Evolutionary conservation across 768 basidiomycete genomes (phyloP), one percentile per base, ranked within the genome.

Genomic region (Rhizopogon salebrosus): DNA sequence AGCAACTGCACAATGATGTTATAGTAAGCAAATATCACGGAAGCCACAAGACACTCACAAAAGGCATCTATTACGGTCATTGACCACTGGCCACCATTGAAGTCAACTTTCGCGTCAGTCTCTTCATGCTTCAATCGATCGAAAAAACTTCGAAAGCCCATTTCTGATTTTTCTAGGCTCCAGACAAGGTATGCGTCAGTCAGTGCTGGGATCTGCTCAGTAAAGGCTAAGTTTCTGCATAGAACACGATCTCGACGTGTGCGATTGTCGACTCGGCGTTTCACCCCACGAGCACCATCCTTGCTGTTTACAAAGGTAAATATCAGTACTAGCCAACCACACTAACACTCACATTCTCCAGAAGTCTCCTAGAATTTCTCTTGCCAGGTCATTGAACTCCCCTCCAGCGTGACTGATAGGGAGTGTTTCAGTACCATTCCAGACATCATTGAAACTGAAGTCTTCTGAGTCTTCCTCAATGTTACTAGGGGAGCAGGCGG

Each of bases 361-460:
- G 13, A 51, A 31, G 23, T 54, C 53, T 9, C 50, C 26, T 24
- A 31, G n/a, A 6, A 51, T 6, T 5, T 54, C 22, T 39, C 40
- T 24, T 23, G 53, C 24, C 9, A 54, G 49, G 20, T 31, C 49
- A 22, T 14, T 29, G 20, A 54, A 54, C 48, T 54, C 37, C 3
- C 53, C 53, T 14, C 53, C 53, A 36, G 51, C 53, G 18, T 54
- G 53, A 9, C 53, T 54, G 36, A 51, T 51, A 6, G 29, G 6
- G 2, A 54, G 16, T 6, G 22, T 6, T 2, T 54, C 50, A 0
- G 35, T 40, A 1, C 53, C 53, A 27, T 54, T 38, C 5, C 38
- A 35, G 3, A 54, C 16, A 31, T 54, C 38, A 1, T 38, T 27
- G 18, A 54, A 39, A 18, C 20, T 34, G 20, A 49, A 16, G 10